A percentile compares a stretch with the other conserved stretches of the same genome.
These are phyloP conservation scores for Thuidium tamariscinum DNA, from an alignment of 225 moss, liverwort and hornwort species.

Conservation along the genomic window DNA sequence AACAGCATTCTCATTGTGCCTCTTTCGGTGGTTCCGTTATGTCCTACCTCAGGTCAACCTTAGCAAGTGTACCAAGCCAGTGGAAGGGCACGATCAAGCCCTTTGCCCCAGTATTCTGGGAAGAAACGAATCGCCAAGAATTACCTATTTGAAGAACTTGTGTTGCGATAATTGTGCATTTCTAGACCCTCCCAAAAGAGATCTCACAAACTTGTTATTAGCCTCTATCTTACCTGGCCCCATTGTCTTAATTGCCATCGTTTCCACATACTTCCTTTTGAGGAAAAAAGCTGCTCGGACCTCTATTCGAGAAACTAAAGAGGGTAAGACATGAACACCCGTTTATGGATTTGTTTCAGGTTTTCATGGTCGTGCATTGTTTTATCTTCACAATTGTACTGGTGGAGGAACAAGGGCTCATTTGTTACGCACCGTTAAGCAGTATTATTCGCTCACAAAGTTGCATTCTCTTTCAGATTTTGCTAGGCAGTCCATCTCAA, in stretches of 20 bases:
- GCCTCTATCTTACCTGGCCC: conserved; percentile 16
- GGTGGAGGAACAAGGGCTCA: background rate
- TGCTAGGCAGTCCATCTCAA: conserved; percentile 30
- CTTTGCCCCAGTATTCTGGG: conserved; percentile 8
- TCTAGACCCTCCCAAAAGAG: background rate
- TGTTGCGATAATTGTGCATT: conserved; percentile 21
- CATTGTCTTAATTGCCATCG: background rate
- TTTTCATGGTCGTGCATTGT: background rate
- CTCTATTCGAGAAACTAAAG: conserved; percentile 29
- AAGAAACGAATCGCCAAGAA: background rate
- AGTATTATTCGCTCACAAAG: background rate
- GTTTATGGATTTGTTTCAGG: background rate
- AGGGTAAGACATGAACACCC: conserved; percentile 5
- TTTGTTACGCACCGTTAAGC: background rate
- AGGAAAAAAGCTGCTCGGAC: conserved; percentile 21
- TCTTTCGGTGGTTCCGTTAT: background rate
- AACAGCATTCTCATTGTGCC: background rate
- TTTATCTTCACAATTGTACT: background rate
- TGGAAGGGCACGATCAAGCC: conserved; percentile 19
- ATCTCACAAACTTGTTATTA: conserved; percentile 6
- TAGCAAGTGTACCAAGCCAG: conserved; percentile 33
- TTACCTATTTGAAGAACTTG: conserved; percentile 24
- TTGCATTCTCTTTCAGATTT: conserved; percentile 19
- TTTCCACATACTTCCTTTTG: background rate
- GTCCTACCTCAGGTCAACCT: conserved; percentile 27